phyloP scores from a whole-genome alignment of 805 yeast species.

The Cyberlindnera euphorbiiphila region DNA sequence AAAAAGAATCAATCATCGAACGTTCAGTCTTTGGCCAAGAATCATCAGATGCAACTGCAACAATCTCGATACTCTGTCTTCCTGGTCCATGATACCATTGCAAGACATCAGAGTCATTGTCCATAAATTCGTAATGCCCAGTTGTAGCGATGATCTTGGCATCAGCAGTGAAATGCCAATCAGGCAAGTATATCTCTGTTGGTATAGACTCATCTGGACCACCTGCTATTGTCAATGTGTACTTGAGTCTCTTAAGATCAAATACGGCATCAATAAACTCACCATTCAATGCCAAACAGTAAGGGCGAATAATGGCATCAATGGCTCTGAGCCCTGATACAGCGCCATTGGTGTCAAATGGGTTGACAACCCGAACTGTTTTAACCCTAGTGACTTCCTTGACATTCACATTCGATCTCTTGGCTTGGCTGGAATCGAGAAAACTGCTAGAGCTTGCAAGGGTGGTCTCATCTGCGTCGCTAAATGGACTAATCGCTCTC shows the following conservation, averaged over 20 bases:
- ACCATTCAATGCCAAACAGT: constrained; percentile 63
- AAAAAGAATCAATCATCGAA: constrained; percentile 10
- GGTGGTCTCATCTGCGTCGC: constrained; percentile 3
- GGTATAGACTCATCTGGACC: constrained; percentile 33
- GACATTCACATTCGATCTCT: constrained; percentile 14
- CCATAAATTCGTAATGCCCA: constrained; percentile 54
- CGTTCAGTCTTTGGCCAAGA: constrained; percentile 2
- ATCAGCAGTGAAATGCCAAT: constrained; percentile 59
- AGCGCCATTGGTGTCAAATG: constrained; percentile 2
- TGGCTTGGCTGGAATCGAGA: constrained; percentile 19
- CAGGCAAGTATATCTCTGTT: constrained; percentile 66
- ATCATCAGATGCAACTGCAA: constrained; percentile 6
- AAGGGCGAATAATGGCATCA: constrained; percentile 76
- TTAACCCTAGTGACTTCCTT: background rate
- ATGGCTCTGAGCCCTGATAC: constrained; percentile 64
- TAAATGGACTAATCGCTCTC: background rate
- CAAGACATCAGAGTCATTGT: constrained; percentile 44
- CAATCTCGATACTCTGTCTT: constrained; percentile 32
- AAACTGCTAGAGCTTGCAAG: constrained; percentile 7
- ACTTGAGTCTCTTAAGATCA: constrained; percentile 46
- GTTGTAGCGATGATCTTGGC: constrained; percentile 47
- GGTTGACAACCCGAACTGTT: background rate
- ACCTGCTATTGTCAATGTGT: constrained; percentile 43
- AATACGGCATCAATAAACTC: constrained; percentile 50
- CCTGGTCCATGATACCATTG: constrained; percentile 68